Percentiles rank a stretch among this genome's conserved stretches.
Conservation (phyloP, 495 filamentous ascomycete species). For the Rostrohypoxylon terebratum region DNA sequence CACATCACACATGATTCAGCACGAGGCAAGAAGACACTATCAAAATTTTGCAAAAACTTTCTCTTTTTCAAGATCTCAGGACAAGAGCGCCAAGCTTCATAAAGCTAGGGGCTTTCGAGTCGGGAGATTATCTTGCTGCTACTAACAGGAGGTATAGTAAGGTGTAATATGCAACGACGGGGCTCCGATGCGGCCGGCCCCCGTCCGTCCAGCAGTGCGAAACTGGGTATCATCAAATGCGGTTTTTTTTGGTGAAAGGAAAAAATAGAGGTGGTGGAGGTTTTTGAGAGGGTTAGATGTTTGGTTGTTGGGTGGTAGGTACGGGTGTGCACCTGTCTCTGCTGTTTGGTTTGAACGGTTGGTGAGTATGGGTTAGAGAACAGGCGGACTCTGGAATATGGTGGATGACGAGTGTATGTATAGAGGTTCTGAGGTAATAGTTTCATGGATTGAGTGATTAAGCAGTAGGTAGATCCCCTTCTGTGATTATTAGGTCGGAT, state of each 20-base stretch:
- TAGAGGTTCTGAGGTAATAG: not conserved
- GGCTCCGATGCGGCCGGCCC: not conserved
- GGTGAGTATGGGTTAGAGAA: not conserved
- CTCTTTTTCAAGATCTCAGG: constrained; percentile 1
- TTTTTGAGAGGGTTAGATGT: not conserved
- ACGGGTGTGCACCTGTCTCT: not conserved
- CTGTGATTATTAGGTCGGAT: not conserved
- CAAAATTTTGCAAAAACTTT: constrained; percentile 15
- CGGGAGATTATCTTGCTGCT: not conserved
- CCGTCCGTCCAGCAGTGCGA: constrained; percentile 28
- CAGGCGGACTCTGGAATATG: not conserved
- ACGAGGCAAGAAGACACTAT: not conserved
- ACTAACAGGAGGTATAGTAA: not conserved
- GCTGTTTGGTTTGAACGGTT: not conserved
- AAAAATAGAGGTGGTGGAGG: constrained; percentile 9
- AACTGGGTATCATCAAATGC: constrained; percentile 47
- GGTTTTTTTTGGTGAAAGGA: constrained; percentile 27
- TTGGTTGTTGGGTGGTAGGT: not conserved
- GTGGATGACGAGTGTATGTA: not conserved
- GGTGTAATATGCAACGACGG: constrained; percentile 15
- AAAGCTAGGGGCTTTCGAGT: not conserved
- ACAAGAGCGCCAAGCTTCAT: not conserved
- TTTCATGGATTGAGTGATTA: not conserved
- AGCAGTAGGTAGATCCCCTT: not conserved
- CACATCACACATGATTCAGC: not conserved